A percentile compares a stretch with the other conserved stretches of the same genome.
Evolutionary conservation across 2,329 filamentous ascomycete species (phyloP).

Genomic region (Penicillium sclerotigenum): DNA sequence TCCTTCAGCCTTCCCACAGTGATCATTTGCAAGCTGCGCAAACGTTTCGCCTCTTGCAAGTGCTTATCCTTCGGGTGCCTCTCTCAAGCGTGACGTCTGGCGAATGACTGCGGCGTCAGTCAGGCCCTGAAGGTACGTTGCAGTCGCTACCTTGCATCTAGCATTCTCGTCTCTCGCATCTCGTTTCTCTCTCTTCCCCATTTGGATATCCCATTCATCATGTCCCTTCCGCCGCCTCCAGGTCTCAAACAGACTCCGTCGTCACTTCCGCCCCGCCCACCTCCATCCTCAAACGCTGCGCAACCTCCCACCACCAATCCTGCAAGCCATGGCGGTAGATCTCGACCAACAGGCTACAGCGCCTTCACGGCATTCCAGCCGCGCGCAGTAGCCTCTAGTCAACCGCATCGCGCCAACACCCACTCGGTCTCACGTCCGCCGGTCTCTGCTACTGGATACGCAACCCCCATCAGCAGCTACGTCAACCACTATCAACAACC

Average conservation of each 20-base stretch:
- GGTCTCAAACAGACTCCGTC: slow-evolving; percentile 56
- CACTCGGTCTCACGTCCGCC: slow-evolving; percentile 38
- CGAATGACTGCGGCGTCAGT: slow-evolving; percentile 35
- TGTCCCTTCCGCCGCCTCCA: slow-evolving; percentile 86
- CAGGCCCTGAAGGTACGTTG: slow-evolving; percentile 45
- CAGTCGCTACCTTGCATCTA: slow-evolving; percentile 32
- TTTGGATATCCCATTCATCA: slow-evolving; percentile 53
- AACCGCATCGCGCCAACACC: slow-evolving; percentile 39
- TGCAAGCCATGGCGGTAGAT: slow-evolving; percentile 34
- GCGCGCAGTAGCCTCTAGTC: slow-evolving; percentile 53
- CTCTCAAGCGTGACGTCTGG: slow-evolving; percentile 36
- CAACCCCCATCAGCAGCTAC: slow-evolving; percentile 42
- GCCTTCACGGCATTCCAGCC: slow-evolving; percentile 59
- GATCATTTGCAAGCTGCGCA: background rate
- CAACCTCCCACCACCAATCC: slow-evolving; percentile 37
- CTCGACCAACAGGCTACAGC: slow-evolving; percentile 34
- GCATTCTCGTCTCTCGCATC: slow-evolving; percentile 27
- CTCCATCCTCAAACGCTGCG: slow-evolving; percentile 49
- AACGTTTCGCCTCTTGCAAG: background rate
- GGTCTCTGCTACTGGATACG: slow-evolving; percentile 34
- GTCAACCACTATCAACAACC: slow-evolving; percentile 43
- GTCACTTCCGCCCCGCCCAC: slow-evolving; percentile 76
- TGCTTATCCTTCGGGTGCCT: slow-evolving; percentile 4
- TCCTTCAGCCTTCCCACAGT: background rate
- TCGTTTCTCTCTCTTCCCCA: background rate